Evolutionary conservation across 208 protist species (phyloP), one percentile per base, ranked within the genome.

Genomic region (Plasmodiophora brassicae): DNA sequence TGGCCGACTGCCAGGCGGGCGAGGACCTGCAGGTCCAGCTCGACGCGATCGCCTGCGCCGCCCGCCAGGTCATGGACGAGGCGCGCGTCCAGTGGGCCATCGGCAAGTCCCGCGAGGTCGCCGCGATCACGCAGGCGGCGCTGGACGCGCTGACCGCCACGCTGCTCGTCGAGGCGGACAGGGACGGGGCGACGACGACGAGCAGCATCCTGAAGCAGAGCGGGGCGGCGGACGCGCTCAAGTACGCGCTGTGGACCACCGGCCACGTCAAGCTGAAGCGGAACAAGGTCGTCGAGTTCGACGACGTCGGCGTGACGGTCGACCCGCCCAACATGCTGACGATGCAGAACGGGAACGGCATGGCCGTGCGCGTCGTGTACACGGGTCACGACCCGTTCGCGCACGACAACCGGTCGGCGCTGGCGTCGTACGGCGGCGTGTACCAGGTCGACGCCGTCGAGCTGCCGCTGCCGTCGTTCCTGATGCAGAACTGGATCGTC

Each of bases 251-350:
- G 5, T 78, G 65, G 65, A 78, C 65, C 10, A 78, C 65, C n/a
- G 65, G 65, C 14, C 65, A 78, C n/a, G 65, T 78, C 14, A 78
- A 78, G n/a, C 14, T 78, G 65, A 78, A 78, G n/a, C 65, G 65
- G 41, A 78, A 78, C 65, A 78, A 78, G 65, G 32, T 78, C 32
- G n/a, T 78, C 14, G 65, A 78, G 65, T 78, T 78, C 65, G 65
- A 78, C n/a, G 14, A 78, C 32, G 41, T 78, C n/a, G 65, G n/a
- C 14, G n/a, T 78, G 65, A 78, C 65, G 14, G 65, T 78, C 14
- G 65, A 78, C 65, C 65, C 65, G 14, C 65, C 65, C 5, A 78
- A 78, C 65, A 78, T 78, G 65, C n/a, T 78, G 14, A 78, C 65
- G 14, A 78, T 78, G 65, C 65, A 78, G 65, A 78, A 78, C 65